Base-by-base conservation (phyloP, 495 filamentous ascomycete species). In the Aspergillus ellipticus region DNA sequence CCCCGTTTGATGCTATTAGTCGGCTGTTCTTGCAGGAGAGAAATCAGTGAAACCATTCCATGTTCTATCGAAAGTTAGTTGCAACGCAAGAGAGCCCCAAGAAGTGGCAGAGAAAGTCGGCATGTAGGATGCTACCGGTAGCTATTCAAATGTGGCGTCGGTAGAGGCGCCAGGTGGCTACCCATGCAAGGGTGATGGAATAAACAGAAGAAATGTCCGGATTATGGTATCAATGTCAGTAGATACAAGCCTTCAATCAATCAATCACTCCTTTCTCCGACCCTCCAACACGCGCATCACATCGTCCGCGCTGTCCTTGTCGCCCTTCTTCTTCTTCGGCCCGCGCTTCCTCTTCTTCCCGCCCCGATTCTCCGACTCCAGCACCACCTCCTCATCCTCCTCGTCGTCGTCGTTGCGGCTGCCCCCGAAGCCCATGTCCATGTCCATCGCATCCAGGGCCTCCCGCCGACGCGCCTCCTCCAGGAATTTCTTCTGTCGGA, bases 351-450 rank as follows among this genome's bases (percentile, higher is more conserved):
- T 79, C 74, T 89, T 87, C 61, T 80, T 85, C 0, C 72, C 74
- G 5, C 73, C 77, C 7, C 67, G 78, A 13, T 74, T 75, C n/a
- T 76, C 81, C 24, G 80, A 76, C 15, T 80, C 81, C 35, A 94
- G 69, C 64, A 89, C 85, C 42, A 90, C 75, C 20, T 79, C 84
- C 1, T 86, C 79, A 52, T 88, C 92, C 47, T 96, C 92, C 37
- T 88, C 90, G 39, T 86, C 87, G 62, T 96, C 92, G 45, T 87
- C 90, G 55, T 86, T 81, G 20, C 91, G 82, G 59, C 86, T 91
- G 15, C 86, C 87, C 6, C 95, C 94, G 66, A 98, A 97, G 29
- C 91, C 94, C 70, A 96, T 77, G 62, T 98, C 94, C 74, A 98
- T 82, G 71, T 98, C 94, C 42, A 92, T 89, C 10, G 89, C 85